Base-by-base conservation (phyloP, 1,284 basidiomycete species). In the Ceratobasidium theobromae region DNA sequence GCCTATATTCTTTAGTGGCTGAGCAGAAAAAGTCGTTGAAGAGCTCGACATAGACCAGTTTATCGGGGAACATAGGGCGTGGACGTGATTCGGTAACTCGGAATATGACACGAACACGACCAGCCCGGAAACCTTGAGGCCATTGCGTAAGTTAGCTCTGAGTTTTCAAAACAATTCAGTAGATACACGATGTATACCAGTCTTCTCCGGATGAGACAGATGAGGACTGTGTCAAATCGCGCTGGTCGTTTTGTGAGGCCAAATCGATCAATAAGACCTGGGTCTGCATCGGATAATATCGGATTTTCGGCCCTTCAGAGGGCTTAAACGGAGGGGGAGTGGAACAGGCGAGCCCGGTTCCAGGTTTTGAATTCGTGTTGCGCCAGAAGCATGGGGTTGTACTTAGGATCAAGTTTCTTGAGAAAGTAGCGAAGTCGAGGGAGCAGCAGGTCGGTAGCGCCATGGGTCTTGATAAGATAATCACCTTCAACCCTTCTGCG, bases 21-120 rank as follows among this genome's bases (percentile, higher is more conserved):
- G 60, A 33, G 58, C 14, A 16, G 32, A 11, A 27, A 16, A 23
- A 43, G 11, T 25, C 3, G 25, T 53, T 53, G 30, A 65, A 65
- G 35, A 65, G 32, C 27, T 65, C 60, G 40, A 53, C 60, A 40
- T 65, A 52, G 16, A 14, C 49, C 18, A 65, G 60, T 45, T 41
- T 32, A 9, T 38, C 28, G 4, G 16, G 4, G n/a, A 4, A 65
- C 1, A 46, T 0, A 23, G 53, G 27, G 2, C 28, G 51, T 4
- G 28, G 1, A 18, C 33, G 3, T n/a, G n/a, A n/a, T 3, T 14
- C 1, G 14, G 60, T 35, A 3, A 65, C 14, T 40, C 46, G 40
- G 18, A 65, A 53, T 3, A 65, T 65, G 1, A 18, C 38, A 23
- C 49, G 60, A 4, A 65, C 40, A 6, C 51, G 48, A 16, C 25